Evolutionary conservation across 1,139 yeast species (phyloP).

Genomic region (Pichia sp.): DNA sequence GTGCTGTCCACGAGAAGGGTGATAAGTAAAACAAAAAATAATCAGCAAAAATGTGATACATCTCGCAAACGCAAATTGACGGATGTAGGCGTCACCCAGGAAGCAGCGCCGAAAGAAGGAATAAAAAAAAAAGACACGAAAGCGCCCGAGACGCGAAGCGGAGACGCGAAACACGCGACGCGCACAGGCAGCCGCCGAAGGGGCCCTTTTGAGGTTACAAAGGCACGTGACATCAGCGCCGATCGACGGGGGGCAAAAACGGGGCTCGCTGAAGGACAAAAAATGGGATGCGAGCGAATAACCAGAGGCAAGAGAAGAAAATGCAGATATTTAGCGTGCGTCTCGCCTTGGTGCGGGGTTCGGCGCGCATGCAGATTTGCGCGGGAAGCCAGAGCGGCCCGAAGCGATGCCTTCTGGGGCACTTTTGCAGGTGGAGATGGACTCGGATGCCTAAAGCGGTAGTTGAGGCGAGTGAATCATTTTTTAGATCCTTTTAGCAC

Average conservation of each 20-base stretch:
- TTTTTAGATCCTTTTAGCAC: too few relatives aligned
- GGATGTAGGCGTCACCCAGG: not conserved
- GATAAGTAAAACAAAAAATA: not conserved
- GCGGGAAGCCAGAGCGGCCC: not conserved
- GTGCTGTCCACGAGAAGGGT: too few relatives aligned
- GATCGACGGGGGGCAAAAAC: not conserved
- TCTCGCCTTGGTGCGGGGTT: too few relatives aligned
- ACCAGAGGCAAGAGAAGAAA: too few relatives aligned
- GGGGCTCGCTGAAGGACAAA: too few relatives aligned
- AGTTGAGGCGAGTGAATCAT: too few relatives aligned
- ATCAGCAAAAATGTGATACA: not conserved
- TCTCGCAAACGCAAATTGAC: not conserved
- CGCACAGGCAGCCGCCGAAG: not conserved
- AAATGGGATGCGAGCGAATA: too few relatives aligned
- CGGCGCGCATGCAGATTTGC: not conserved
- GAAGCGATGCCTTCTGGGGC: too few relatives aligned
- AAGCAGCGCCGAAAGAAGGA: not conserved
- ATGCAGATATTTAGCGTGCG: too few relatives aligned
- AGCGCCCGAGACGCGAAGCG: not conserved
- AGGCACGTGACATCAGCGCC: not conserved
- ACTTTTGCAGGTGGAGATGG: too few relatives aligned
- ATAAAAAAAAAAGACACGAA: not conserved
- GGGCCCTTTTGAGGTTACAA: too few relatives aligned
- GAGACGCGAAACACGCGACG: not conserved
- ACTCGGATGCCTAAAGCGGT: too few relatives aligned